Base-by-base conservation (phyloP, 2,329 filamentous ascomycete species). In the Gremmenia infestans region DNA sequence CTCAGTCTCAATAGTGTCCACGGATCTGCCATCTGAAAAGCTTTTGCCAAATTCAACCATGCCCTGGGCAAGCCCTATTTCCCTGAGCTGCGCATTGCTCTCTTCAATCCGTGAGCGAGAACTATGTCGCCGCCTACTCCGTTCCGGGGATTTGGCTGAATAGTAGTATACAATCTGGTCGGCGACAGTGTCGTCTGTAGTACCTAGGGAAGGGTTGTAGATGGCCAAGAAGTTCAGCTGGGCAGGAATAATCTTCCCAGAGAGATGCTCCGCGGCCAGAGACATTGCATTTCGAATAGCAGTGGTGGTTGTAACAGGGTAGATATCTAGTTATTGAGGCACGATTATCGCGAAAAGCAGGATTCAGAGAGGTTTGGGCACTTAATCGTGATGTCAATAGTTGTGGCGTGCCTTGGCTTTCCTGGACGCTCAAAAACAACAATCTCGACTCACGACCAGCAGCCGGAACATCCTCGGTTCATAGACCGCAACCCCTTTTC, bases 51-150 rank as follows among this genome's bases (percentile, higher is more conserved):
- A 99, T 70, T 86, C 89, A 57, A 96, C 87, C 87, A 97, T 96
- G 70, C 92, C 94, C 75, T 99, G 94, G 42, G 94, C 94, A 60
- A 99, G 83, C 39, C 94, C 94, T 70, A 99, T 91, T 77, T 97
- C 92, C 62, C 94, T 83, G 66, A 97, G 77, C 65, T 87, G 87
- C 74, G 96, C 89, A 72, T 97, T 94, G 68, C 85, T 83, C 67
- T 71, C 66, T 62, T 52, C 68, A 23, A 60, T 65, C 48, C 57
- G 60, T 43, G 40, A 56, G 43, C 56, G 55, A 39, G 47, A 39
- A 25, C 40, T 55, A 15, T 6, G 46, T 3, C 28, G 50, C 25
- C 35, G 36, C 22, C 49, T 53, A 28, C 50, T 42, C 36, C 55
- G 53, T 22, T 59, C 52, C 17, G 43, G 56, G 22, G 52, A 50